Evolutionary conservation across 2,329 filamentous ascomycete species (phyloP).

Genomic region (Trichoderma sp.): DNA sequence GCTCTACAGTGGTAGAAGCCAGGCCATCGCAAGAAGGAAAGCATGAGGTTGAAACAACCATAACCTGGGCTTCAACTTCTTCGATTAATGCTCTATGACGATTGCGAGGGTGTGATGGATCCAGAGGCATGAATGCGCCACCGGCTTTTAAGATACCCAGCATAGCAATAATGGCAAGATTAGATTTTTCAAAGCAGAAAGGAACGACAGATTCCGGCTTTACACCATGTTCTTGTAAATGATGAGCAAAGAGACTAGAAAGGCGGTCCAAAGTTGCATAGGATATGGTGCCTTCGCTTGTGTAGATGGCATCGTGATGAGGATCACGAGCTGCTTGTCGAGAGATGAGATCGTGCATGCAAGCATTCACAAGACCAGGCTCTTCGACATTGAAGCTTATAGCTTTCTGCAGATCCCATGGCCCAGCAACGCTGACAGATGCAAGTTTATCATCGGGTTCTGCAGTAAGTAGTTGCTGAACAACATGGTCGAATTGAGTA

Average conservation of each 20-base stretch:
- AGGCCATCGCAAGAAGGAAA: not conserved
- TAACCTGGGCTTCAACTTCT: conserved; percentile 15
- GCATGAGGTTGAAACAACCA: conserved; percentile 21
- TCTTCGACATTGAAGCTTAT: conserved; percentile 7
- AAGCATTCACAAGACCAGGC: conserved; percentile 32
- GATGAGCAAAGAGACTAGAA: conserved; percentile 1
- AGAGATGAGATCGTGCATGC: conserved; percentile 27
- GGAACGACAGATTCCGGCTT: conserved; percentile 29
- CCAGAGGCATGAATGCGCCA: conserved; percentile 33
- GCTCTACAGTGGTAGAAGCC: conserved; percentile 4
- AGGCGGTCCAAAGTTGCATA: conserved; percentile 19
- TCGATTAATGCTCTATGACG: conserved; percentile 19
- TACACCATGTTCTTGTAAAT: conserved; percentile 31
- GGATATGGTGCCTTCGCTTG: conserved; percentile 5
- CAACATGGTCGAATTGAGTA: conserved; percentile 16
- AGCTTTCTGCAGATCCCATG: conserved; percentile 14
- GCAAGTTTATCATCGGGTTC: not conserved
- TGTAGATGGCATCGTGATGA: conserved; percentile 23
- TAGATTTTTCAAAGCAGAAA: conserved; percentile 29
- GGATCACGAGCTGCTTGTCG: conserved; percentile 15
- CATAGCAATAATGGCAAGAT: conserved; percentile 30
- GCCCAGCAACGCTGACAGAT: not conserved
- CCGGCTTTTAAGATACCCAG: conserved; percentile 36
- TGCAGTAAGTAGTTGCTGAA: conserved; percentile 3
- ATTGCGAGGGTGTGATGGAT: conserved; percentile 27